These are phyloP conservation scores for Trichothecium roseum DNA, from an alignment of 2,329 filamentous ascomycete genomes.

Conservation along the genomic window DNA sequence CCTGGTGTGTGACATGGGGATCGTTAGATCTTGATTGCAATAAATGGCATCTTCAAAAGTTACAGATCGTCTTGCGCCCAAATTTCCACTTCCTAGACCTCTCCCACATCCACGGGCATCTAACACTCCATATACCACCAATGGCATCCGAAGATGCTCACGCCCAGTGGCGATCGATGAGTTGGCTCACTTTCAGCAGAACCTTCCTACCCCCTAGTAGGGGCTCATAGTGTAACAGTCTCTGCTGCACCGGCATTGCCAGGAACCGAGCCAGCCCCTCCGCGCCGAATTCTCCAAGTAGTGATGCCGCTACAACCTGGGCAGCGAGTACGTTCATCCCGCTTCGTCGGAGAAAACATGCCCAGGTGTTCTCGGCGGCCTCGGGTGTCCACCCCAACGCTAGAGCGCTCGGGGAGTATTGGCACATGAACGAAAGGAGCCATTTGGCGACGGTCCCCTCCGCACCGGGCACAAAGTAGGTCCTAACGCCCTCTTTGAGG, in stretches of 20 bases:
- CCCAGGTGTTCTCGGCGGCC: conserved; percentile 30
- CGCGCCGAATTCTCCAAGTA: conserved; percentile 14
- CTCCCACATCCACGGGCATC: too few species aligned
- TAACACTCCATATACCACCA: too few species aligned
- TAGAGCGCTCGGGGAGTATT: conserved; percentile 18
- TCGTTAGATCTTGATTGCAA: neutral
- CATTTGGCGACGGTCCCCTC: conserved; percentile 40
- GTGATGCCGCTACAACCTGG: conserved; percentile 17
- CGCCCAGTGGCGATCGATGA: conserved; percentile 4
- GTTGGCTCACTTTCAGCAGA: conserved; percentile 9
- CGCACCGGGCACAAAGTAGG: conserved; percentile 40
- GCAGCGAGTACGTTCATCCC: conserved; percentile 27
- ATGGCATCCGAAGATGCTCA: neutral
- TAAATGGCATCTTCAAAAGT: neutral
- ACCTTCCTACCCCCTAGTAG: conserved; percentile 16
- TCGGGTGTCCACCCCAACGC: conserved; percentile 3
- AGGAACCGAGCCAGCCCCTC: conserved; percentile 20
- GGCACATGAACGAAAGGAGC: conserved; percentile 41
- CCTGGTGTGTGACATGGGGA: neutral
- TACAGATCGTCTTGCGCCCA: neutral
- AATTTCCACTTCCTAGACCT: neutral
- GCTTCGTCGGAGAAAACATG: conserved; percentile 20
- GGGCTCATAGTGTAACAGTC: conserved; percentile 12
- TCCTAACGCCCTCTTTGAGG: conserved; percentile 25
- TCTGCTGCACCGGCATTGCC: conserved; percentile 15